phyloP scores from a whole-genome alignment of 2,329 filamentous ascomycete genomes.

The Botrytis paeoniae region DNA sequence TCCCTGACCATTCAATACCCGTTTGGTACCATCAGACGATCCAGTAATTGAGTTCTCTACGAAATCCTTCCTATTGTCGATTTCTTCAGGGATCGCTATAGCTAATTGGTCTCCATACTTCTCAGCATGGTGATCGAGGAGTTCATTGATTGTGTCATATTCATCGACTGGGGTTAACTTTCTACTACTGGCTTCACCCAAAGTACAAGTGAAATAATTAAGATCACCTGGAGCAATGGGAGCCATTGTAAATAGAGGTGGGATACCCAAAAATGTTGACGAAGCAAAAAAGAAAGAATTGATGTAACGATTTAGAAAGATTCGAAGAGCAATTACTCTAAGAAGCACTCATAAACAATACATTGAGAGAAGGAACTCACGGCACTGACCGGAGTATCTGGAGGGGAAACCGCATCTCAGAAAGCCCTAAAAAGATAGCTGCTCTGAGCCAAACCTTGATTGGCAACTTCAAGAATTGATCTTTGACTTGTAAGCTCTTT shows the following conservation, averaged over 20 bases:
- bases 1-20: neutral
- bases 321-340: neutral
- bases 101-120: constrained; percentile 1
- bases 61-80: neutral
- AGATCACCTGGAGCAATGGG: neutral
- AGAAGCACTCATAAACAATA: neutral
- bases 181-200: constrained; percentile 47
- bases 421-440: neutral
- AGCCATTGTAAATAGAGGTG: neutral
- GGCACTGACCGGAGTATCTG: neutral
- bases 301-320: neutral
- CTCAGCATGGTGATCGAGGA: constrained; percentile 43
- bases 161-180: constrained; percentile 45
- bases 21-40: neutral
- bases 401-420: neutral
- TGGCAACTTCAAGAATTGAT: neutral
- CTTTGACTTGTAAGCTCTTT: neutral
- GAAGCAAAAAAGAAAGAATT: neutral
- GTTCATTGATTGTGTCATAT: constrained; percentile 48
- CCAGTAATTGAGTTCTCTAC: neutral
- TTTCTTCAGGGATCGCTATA: neutral
- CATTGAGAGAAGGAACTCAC: neutral
- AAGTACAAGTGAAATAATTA: constrained; percentile 57
- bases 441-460: neutral
- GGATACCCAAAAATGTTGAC: neutral